Conservation (phyloP, 2,329 filamentous ascomycete genomes). For the Sporothrix humicola region DNA sequence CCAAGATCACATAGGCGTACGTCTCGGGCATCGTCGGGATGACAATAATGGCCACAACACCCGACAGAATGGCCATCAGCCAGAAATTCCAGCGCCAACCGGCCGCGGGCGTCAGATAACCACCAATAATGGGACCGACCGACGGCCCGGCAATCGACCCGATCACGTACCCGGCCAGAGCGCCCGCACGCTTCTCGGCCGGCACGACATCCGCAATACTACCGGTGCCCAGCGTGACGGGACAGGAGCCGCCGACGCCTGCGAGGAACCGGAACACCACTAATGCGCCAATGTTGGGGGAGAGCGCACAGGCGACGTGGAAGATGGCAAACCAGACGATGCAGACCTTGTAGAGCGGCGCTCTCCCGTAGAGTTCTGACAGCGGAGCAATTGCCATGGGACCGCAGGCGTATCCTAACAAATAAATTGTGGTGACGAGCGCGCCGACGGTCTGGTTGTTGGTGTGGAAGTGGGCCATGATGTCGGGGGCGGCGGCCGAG, state of each 20-base stretch:
- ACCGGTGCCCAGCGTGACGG: conserved; percentile 72
- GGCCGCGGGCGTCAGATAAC: conserved; percentile 48
- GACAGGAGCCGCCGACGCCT: conserved; percentile 66
- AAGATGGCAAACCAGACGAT: conserved; percentile 52
- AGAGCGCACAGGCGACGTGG: conserved; percentile 58
- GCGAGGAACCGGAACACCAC: conserved; percentile 68
- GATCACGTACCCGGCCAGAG: conserved; percentile 57
- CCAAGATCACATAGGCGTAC: conserved; percentile 42
- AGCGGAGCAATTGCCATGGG: conserved; percentile 64
- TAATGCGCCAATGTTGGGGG: conserved; percentile 55
- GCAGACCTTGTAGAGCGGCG: conserved; percentile 51
- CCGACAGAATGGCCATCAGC: conserved; percentile 47
- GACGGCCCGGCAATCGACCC: conserved; percentile 51
- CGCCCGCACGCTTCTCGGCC: conserved; percentile 60
- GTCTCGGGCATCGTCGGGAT: conserved; percentile 32
- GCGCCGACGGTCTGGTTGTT: conserved; percentile 59
- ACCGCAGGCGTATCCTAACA: conserved; percentile 66
- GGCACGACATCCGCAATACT: conserved; percentile 68
- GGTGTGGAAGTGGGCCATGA: conserved; percentile 66
- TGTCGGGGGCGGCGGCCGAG: conserved; percentile 67
- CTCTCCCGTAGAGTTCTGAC: conserved; percentile 63
- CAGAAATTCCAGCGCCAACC: conserved; percentile 59
- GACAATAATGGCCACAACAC: conserved; percentile 26
- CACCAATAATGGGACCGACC: conserved; percentile 53
- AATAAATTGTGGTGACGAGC: conserved; percentile 71